These are phyloP conservation scores for Monocercomonoides exilis DNA, from an alignment of 78 protist genomes.

Conservation along the genomic window DNA sequence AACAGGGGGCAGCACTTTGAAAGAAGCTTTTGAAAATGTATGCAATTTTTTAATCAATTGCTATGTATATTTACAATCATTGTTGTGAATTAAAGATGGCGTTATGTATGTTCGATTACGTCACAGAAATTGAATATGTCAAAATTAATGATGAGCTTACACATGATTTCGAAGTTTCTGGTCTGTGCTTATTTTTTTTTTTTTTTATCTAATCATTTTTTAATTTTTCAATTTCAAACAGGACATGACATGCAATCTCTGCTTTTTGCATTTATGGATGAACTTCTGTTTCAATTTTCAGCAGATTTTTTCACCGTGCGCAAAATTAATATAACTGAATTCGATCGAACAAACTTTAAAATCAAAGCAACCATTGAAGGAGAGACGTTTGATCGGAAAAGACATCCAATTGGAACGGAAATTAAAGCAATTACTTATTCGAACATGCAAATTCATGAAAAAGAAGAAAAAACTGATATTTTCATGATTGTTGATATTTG, in stretches of 20 bases:
- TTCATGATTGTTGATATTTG: conserved; percentile 38
- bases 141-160: neutral
- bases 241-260: conserved; percentile 11
- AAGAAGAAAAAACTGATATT: neutral
- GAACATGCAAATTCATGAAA: conserved; percentile 25
- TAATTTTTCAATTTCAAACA: neutral
- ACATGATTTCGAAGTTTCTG: neutral
- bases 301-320: neutral
- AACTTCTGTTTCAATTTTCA: conserved; percentile 14
- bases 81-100: neutral
- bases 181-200: too few species aligned
- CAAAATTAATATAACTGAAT: neutral
- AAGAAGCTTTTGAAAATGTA: conserved; percentile 14
- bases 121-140: neutral
- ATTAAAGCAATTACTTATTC: conserved; percentile 53
- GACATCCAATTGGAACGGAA: conserved; percentile 40
- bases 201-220: too few species aligned
- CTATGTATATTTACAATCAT: neutral
- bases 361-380: neutral
- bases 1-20: conserved; percentile 12
- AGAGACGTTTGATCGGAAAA: conserved; percentile 16
- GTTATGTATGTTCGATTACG: neutral
- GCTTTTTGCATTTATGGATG: conserved; percentile 13
- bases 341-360: neutral
- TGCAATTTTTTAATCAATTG: neutral